Percentiles rank a stretch among this genome's conserved stretches.
Conservation (phyloP, 2,329 filamentous ascomycete species). For the Fusarium coicis region DNA sequence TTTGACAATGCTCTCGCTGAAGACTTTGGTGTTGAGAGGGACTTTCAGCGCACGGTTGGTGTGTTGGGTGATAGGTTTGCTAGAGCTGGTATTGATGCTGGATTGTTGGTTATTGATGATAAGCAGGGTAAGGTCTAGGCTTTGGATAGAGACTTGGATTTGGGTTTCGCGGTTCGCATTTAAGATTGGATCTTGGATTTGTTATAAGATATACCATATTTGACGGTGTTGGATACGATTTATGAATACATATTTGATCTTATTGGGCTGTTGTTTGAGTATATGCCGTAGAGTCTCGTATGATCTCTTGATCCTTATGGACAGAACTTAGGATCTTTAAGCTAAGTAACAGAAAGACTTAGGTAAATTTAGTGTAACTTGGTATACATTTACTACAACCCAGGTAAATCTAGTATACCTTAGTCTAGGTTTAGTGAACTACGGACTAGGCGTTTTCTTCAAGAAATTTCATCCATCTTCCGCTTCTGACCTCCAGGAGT, state of each 20-base stretch:
- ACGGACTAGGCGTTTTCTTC: not conserved
- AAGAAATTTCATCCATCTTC: not conserved
- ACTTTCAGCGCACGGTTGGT: conserved; percentile 43
- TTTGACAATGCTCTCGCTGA: conserved; percentile 28
- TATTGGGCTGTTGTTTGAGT: not conserved
- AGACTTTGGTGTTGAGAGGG: conserved; percentile 42
- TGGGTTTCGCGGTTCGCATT: not conserved
- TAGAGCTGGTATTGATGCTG: conserved; percentile 44
- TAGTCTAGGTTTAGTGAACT: not conserved
- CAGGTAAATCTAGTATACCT: not conserved
- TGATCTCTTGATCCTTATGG: not conserved
- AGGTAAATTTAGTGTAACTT: not conserved
- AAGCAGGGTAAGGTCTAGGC: conserved; percentile 9
- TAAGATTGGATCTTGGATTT: not conserved
- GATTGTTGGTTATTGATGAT: conserved; percentile 44
- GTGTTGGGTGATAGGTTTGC: conserved; percentile 42
- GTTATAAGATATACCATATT: conserved; percentile 1
- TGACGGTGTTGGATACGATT: not conserved
- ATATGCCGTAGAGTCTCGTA: not conserved
- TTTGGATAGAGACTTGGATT: not conserved
- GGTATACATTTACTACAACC: not conserved
- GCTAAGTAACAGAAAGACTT: accelerated
- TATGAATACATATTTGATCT: conserved; percentile 2
- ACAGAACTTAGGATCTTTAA: accelerated
- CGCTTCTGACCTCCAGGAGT: not conserved